A percentile compares a stretch with the other conserved stretches of the same genome.
phyloP scores from a whole-genome alignment of 768 basidiomycete species.

The Lentinula aciculospora region DNA sequence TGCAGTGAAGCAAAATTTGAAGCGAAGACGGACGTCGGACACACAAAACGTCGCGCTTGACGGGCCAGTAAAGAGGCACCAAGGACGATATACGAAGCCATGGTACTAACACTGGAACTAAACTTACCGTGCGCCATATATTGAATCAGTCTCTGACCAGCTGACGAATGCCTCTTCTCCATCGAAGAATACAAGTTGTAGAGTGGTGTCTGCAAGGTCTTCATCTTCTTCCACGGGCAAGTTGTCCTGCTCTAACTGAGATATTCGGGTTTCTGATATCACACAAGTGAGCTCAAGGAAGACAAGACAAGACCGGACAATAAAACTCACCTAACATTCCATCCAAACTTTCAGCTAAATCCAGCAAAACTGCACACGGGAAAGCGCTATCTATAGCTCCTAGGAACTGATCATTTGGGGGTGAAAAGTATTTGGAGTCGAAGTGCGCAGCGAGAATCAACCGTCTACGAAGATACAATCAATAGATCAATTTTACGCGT shows the following conservation, averaged over 20 bases:
- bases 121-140: conserved; percentile 87
- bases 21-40: not conserved
- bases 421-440: conserved; percentile 84
- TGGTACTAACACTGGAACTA: no score
- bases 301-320: no score
- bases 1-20: not conserved
- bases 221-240: conserved; percentile 51
- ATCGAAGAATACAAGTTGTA: conserved; percentile 94
- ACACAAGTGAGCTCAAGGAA: not conserved
- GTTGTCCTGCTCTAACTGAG: conserved; percentile 45
- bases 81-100: no score
- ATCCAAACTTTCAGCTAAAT: conserved; percentile 81
- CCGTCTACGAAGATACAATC: conserved; percentile 33
- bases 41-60: not conserved
- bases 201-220: conserved; percentile 74
- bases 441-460: conserved; percentile 90
- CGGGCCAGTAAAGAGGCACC: no score
- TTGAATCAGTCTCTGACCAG: conserved; percentile 88
- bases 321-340: conserved; percentile 51
- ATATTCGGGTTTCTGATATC: conserved; percentile 16
- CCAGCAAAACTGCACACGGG: conserved; percentile 90
- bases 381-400: conserved; percentile 98
- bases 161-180: conserved; percentile 93
- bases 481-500: not conserved
- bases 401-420: conserved; percentile 80